phyloP scores from a whole-genome alignment of 1,139 yeast genomes.

The Candida gigantensis region DNA sequence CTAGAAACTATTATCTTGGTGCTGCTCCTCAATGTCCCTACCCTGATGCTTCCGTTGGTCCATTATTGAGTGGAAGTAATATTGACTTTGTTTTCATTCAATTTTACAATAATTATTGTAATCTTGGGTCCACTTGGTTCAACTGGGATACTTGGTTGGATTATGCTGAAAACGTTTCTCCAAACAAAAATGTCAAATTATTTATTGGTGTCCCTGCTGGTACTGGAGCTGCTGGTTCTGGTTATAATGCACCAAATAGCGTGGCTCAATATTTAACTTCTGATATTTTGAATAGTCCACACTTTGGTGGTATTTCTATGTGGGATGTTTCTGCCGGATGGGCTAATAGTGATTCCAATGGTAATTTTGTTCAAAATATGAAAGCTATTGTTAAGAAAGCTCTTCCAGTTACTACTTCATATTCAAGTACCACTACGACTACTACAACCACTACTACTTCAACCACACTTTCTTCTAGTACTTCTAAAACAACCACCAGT shows the following conservation, averaged over 20 bases:
- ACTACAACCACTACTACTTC: constrained; percentile 10
- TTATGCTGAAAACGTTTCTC: constrained; percentile 61
- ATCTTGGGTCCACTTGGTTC: constrained; percentile 52
- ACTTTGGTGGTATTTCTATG: constrained; percentile 81
- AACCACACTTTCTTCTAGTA: constrained; percentile 6
- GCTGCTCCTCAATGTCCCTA: constrained; percentile 97
- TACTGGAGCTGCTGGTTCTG: constrained; percentile 59
- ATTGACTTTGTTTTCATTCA: constrained; percentile 89
- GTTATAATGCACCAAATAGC: constrained; percentile 24
- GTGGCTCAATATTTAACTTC: constrained; percentile 27
- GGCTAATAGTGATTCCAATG: constrained; percentile 51
- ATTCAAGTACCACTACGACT: constrained; percentile 11
- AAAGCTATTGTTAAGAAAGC: constrained; percentile 26
- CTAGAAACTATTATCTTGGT: constrained; percentile 71
- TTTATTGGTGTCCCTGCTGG: constrained; percentile 78
- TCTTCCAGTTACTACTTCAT: constrained; percentile 7
- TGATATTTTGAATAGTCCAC: constrained; percentile 38
- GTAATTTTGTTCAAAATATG: constrained; percentile 42
- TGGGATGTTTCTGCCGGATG: constrained; percentile 92
- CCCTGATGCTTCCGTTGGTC: constrained; percentile 86
- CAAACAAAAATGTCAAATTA: constrained; percentile 66
- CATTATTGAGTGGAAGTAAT: constrained; percentile 56
- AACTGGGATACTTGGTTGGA: constrained; percentile 86
- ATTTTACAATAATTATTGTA: constrained; percentile 90
- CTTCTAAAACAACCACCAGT: constrained; percentile 8